Percentiles rank a stretch among this genome's conserved stretches.
These are phyloP conservation scores for Allantophomopsis cytisporea DNA, from an alignment of 2,329 filamentous ascomycete genomes.

Conservation along the genomic window DNA sequence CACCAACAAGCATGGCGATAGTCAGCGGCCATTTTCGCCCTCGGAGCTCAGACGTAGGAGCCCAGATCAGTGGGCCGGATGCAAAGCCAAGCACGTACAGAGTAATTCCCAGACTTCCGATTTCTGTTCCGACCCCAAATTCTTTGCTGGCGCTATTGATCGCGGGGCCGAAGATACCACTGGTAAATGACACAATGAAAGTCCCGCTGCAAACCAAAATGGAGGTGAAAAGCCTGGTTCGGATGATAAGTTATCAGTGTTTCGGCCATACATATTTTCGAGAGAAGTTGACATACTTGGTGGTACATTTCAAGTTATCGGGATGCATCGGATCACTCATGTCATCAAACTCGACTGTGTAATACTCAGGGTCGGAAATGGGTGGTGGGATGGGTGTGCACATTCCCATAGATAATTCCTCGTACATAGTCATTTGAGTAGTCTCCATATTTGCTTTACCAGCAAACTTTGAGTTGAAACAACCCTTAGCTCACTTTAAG, in stretches of 20 bases:
- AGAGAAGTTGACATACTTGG: no score
- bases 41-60: constrained; percentile 58
- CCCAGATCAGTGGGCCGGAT: constrained; percentile 58
- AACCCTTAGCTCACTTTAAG: no score
- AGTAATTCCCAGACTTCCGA: constrained; percentile 51
- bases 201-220: constrained; percentile 29
- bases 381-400: constrained; percentile 64
- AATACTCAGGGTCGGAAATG: constrained; percentile 58
- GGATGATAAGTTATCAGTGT: not conserved
- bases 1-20: constrained; percentile 53
- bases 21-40: constrained; percentile 52
- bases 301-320: constrained; percentile 55
- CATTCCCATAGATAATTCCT: constrained; percentile 27
- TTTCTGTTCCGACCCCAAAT: constrained; percentile 47
- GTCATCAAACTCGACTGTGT: constrained; percentile 77
- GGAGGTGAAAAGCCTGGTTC: constrained; percentile 1
- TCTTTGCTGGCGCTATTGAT: constrained; percentile 39
- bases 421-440: no score
- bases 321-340: constrained; percentile 72
- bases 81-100: constrained; percentile 63
- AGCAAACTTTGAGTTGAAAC: no score
- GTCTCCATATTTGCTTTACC: no score
- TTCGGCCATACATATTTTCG: no score
- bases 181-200: constrained; percentile 56
- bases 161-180: constrained; percentile 59